Conservation (phyloP, 2,329 filamentous ascomycete species). For the Microsporum canis region DNA sequence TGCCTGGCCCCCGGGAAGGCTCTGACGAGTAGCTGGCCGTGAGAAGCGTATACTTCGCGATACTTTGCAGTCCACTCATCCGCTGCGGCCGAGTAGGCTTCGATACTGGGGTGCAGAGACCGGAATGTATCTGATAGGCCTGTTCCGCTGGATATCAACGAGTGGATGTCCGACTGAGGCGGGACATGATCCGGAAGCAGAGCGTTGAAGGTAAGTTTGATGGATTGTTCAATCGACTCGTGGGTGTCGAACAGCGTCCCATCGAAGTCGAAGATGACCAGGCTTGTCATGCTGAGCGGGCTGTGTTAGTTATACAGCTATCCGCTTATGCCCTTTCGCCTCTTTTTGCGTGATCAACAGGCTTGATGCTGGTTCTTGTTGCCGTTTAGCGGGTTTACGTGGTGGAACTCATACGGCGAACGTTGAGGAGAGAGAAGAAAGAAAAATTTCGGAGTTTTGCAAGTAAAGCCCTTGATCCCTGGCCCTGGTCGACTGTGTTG, state of each 20-base stretch:
- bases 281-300: slow-evolving; percentile 3
- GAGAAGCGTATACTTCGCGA: slow-evolving; percentile 7
- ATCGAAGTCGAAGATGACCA: slow-evolving; percentile 12
- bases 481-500: not conserved
- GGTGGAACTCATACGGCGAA: not conserved
- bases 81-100: not conserved
- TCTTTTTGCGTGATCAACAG: not conserved
- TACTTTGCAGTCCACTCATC: slow-evolving; percentile 9
- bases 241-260: slow-evolving; percentile 12
- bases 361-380: not conserved
- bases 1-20: slow-evolving; percentile 7
- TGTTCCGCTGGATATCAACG: slow-evolving; percentile 8
- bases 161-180: slow-evolving; percentile 8
- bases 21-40: slow-evolving; percentile 9
- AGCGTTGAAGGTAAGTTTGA: slow-evolving; percentile 10
- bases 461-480: not conserved
- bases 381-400: not conserved
- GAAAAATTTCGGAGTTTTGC: not conserved
- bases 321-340: not conserved
- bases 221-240: slow-evolving; percentile 9
- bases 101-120: slow-evolving; percentile 3
- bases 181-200: slow-evolving; percentile 7
- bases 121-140: slow-evolving; percentile 10
- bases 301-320: not conserved
- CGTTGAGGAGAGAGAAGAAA: not conserved